Base-by-base conservation (phyloP, 2,329 filamentous ascomycete species). In the Beauveria caledonica region DNA sequence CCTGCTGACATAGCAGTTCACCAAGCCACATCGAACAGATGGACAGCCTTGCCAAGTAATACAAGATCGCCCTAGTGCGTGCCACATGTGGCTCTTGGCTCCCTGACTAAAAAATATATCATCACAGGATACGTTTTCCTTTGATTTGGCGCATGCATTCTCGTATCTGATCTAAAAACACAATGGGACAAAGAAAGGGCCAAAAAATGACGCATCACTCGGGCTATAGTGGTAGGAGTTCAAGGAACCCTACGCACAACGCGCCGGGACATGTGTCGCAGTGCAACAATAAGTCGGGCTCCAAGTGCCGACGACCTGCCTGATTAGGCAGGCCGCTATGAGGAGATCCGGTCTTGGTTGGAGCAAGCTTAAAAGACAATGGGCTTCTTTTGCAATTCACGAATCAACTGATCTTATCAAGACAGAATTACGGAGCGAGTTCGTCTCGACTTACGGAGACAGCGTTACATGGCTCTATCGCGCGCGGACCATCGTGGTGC, bases 231-330 rank as follows among this genome's bases (percentile, higher is more conserved):
- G 9, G 27, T 29, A 29, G 27, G 10, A 33, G 1, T 13, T 11
- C 9, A 27, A 25, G 48, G 44, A 21, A 49, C 39, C 44, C 54
- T n/a, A 3, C 13, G n/a, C 42, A 36, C 17, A 29, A 57, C 29
- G 23, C 13, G 5, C 42, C 27, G 27, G 36, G 33, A 40, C 29
- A 49, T 13, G 19, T n/a, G 19, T 57, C 29, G 9, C 19, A 40
- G 8, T 59, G 48, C 57, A 25, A 52, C 57, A 13, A 17, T 23
- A 52, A 21, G 13, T 49, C 10, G 10, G 57, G 56, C 3, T 25
- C 3, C 45, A 36, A 36, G 27, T 59, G 57, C 57, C 48, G 57
- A 8, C 17, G 57, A 59, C 57, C 57, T 59, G 57, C 57, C 57
- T 19, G 7, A 52, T 59, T 52, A 52, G 57, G 57, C 57, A 59